Evolutionary conservation across 768 basidiomycete species (phyloP).

Genomic region (Lactarius sp.): DNA sequence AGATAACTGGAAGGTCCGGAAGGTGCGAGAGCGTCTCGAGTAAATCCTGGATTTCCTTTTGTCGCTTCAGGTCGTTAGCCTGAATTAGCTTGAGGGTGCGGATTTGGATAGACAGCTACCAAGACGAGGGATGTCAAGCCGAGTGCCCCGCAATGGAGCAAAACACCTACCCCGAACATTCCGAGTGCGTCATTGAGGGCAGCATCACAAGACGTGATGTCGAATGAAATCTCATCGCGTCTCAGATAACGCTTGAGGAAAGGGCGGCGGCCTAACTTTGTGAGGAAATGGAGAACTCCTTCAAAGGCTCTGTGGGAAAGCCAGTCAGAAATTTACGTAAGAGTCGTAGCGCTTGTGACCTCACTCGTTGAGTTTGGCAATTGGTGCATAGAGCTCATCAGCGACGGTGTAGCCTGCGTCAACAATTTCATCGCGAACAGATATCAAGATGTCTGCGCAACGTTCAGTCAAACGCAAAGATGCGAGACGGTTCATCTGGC

Average conservation of each 20-base stretch:
- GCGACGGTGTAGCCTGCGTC: conserved; percentile 52
- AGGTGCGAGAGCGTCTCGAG: conserved; percentile 32
- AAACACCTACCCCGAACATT: conserved; percentile 48
- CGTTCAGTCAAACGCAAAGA: conserved; percentile 69
- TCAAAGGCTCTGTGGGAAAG: conserved; percentile 37
- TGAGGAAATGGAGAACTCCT: conserved; percentile 46
- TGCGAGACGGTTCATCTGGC: conserved; percentile 59
- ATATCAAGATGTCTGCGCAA: conserved; percentile 63
- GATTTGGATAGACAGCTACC: conserved; percentile 46
- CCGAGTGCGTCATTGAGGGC: conserved; percentile 49
- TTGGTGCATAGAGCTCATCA: conserved; percentile 46
- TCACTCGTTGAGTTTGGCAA: conserved; percentile 47
- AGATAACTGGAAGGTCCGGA: conserved; percentile 6
- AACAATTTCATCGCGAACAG: conserved; percentile 55
- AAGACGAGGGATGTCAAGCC: background rate
- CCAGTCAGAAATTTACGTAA: conserved; percentile 4
- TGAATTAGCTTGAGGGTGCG: conserved; percentile 51
- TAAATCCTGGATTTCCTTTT: conserved; percentile 36
- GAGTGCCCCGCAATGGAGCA: background rate
- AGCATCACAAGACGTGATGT: conserved; percentile 49
- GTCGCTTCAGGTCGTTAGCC: conserved; percentile 35
- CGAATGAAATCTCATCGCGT: conserved; percentile 58
- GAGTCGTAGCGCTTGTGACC: conserved; percentile 28
- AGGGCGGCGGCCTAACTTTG: conserved; percentile 57
- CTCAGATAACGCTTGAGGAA: conserved; percentile 77